Evolutionary conservation across 1,284 basidiomycete species (phyloP).

Genomic region (Puccinia brachypodii): DNA sequence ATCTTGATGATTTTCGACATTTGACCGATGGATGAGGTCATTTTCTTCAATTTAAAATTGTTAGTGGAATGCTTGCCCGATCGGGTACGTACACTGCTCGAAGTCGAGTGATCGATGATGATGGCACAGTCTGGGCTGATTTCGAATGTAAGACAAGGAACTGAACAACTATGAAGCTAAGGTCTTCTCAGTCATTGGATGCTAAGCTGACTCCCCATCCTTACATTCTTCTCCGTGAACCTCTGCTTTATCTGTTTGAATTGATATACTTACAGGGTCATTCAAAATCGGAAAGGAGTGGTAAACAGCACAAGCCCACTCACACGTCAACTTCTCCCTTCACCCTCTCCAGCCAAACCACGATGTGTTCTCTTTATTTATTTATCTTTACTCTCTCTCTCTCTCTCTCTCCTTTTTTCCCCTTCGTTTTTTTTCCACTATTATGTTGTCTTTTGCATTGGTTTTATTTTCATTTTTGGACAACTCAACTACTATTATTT

Average conservation of each 20-base stretch:
- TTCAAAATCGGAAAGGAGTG: slow-evolving; percentile 53
- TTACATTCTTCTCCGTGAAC: background rate
- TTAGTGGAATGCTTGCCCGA: slow-evolving; percentile 71
- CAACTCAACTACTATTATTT: background rate
- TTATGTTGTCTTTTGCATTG: background rate
- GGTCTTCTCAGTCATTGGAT: background rate
- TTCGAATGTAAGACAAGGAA: slow-evolving; percentile 49
- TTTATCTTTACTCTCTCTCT: background rate
- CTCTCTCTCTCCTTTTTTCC: background rate
- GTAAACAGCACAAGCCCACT: slow-evolving; percentile 11
- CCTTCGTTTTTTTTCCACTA: background rate
- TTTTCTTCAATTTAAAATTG: background rate
- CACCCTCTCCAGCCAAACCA: background rate
- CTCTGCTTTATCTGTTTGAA: background rate
- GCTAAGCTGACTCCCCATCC: background rate
- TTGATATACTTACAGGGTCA: slow-evolving; percentile 46
- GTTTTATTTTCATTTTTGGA: background rate
- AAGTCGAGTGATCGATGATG: slow-evolving; percentile 79
- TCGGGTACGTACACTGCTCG: slow-evolving; percentile 70
- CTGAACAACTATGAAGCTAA: background rate
- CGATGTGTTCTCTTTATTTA: background rate
- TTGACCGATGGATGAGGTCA: background rate
- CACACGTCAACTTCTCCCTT: background rate
- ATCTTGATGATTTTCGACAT: background rate
- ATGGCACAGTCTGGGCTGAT: slow-evolving; percentile 62